A percentile compares a stretch with the other conserved stretches of the same genome.
phyloP scores from a whole-genome alignment of 2,329 filamentous ascomycete genomes.

The Monosporascus sp. region DNA sequence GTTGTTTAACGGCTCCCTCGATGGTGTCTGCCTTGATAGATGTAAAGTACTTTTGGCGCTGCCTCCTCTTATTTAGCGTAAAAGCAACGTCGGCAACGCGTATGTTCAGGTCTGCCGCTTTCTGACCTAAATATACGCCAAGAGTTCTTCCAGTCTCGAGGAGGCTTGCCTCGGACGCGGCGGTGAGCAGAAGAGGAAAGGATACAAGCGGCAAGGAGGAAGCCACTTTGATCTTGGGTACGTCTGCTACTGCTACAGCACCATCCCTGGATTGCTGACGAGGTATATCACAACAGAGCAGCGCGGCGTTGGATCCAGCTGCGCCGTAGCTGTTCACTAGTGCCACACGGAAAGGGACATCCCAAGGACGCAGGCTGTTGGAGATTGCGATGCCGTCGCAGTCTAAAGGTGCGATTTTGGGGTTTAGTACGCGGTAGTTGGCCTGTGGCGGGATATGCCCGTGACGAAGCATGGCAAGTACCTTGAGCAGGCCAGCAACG shows the following conservation, averaged over 20 bases:
- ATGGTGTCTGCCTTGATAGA: too few species aligned
- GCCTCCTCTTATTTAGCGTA: too few species aligned
- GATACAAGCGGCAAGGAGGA: too few species aligned
- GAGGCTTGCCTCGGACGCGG: too few species aligned
- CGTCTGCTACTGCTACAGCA: neutral
- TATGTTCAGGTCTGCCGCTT: too few species aligned
- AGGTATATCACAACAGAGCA: conserved; percentile 16
- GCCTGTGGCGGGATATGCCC: conserved; percentile 18
- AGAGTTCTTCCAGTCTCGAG: too few species aligned
- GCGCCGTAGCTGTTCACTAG: conserved; percentile 34
- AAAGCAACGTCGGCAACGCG: too few species aligned
- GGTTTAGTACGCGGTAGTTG: conserved; percentile 22
- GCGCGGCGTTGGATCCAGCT: conserved; percentile 28
- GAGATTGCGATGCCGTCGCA: conserved; percentile 15
- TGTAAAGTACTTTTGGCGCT: too few species aligned
- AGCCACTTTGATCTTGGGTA: too few species aligned
- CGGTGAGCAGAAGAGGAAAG: too few species aligned
- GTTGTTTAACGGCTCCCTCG: too few species aligned
- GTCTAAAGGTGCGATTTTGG: conserved; percentile 16
- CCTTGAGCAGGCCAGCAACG: conserved; percentile 26
- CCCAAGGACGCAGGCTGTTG: conserved; percentile 19
- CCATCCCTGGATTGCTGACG: neutral
- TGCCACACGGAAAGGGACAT: conserved; percentile 14
- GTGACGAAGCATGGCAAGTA: conserved; percentile 28
- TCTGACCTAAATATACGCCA: too few species aligned